A percentile compares a stretch with the other conserved stretches of the same genome.
phyloP scores from a whole-genome alignment of 768 basidiomycete genomes.

The Pholiota microspora region DNA sequence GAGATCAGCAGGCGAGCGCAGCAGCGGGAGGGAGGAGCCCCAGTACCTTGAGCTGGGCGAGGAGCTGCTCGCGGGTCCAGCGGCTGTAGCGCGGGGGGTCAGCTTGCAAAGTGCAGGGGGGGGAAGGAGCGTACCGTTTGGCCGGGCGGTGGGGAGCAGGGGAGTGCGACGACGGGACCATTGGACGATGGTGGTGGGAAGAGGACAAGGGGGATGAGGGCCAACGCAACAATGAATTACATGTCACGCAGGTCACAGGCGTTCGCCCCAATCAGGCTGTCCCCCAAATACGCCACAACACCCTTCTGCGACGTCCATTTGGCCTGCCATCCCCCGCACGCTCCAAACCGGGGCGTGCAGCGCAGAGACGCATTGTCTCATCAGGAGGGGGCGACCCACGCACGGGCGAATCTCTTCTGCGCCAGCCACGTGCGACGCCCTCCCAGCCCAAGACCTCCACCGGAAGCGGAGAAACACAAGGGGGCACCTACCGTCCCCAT shows the following conservation, averaged over 20 bases:
- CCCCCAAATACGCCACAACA: constrained; percentile 19
- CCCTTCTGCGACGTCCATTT: constrained; percentile 9
- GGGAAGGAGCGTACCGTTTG: constrained; percentile 32
- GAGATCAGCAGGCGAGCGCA: constrained; percentile 13
- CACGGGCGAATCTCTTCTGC: constrained; percentile 10
- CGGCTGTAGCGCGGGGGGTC: constrained; percentile 33
- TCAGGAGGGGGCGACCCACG: constrained; percentile 20
- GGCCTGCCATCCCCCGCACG: constrained; percentile 5
- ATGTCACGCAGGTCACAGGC: constrained; percentile 28
- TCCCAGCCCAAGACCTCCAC: not conserved
- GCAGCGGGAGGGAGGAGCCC: constrained; percentile 3
- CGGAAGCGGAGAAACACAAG: not conserved
- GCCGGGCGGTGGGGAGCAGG: constrained; percentile 21
- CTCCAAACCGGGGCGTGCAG: not conserved
- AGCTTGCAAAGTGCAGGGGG: constrained; percentile 18
- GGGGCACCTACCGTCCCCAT: not conserved
- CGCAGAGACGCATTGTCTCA: constrained; percentile 13
- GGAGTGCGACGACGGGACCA: constrained; percentile 20
- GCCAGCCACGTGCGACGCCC: not conserved
- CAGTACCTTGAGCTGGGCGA: constrained; percentile 44
- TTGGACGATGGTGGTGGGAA: constrained; percentile 42
- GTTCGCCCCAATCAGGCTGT: constrained; percentile 16
- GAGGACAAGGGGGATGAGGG: constrained; percentile 39
- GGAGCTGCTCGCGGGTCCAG: constrained; percentile 50
- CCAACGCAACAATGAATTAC: constrained; percentile 40